phyloP scores from a whole-genome alignment of 331 rosid genomes.

The Saraca asoca region DNA sequence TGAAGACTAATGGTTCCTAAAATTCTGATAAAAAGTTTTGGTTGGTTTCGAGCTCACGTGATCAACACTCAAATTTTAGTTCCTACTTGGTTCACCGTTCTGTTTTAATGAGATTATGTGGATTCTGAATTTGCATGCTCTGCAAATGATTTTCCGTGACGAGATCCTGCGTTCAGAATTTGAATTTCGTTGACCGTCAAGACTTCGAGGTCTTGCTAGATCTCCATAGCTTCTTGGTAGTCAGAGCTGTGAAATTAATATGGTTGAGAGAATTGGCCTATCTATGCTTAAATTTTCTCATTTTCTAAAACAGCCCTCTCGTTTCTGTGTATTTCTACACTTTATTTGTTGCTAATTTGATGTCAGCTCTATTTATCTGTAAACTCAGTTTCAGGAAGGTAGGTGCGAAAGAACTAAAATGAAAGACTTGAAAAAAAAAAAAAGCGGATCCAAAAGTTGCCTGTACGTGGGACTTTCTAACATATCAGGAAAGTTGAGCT shows the following conservation, averaged over 20 bases:
- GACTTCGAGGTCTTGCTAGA: not conserved
- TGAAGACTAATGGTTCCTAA: not conserved
- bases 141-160: no score
- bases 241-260: not conserved
- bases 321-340: not conserved
- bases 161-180: not conserved
- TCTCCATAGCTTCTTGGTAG: not conserved
- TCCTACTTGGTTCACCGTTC: not conserved
- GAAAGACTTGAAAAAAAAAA: not conserved
- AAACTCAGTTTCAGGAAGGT: not conserved
- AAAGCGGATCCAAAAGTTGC: not conserved
- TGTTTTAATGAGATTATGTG: slow-evolving; percentile 1
- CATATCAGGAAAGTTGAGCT: slow-evolving; percentile 4
- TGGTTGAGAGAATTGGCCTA: not conserved
- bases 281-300: not conserved
- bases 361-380: not conserved
- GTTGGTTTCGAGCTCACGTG: no score
- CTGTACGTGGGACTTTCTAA: not conserved
- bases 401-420: no score
- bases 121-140: not conserved
- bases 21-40: no score
- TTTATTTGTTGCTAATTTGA: not conserved
- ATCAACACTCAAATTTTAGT: not conserved
- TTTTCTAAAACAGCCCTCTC: no score
- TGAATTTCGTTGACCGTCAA: not conserved